A percentile compares a stretch with the other conserved stretches of the same genome.
These are phyloP conservation scores for Wallacemonas sp. DNA, from an alignment of 208 protist species.

Conservation along the genomic window DNA sequence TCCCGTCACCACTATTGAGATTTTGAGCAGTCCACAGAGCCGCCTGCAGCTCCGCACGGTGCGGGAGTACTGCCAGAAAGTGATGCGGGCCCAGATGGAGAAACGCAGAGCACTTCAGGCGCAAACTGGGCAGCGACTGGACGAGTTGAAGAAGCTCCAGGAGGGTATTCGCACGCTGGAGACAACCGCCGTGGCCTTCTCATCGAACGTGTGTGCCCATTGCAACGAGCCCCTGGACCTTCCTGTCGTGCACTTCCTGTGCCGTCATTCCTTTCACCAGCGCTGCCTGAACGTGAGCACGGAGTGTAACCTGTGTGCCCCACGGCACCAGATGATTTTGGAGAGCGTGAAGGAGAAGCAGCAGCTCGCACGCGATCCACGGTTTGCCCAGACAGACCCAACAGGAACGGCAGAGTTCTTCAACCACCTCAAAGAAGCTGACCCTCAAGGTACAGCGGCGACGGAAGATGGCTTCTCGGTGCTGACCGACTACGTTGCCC, in stretches of 20 bases:
- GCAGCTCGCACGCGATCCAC: conserved; percentile 1
- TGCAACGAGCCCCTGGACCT: conserved; percentile 89
- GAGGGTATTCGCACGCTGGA: conserved; percentile 71
- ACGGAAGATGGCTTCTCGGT: conserved; percentile 83
- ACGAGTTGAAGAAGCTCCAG: conserved; percentile 54
- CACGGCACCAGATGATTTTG: conserved; percentile 19
- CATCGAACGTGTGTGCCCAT: conserved; percentile 74
- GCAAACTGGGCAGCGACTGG: conserved; percentile 28
- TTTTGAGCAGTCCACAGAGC: conserved; percentile 52
- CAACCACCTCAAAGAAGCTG: conserved; percentile 7
- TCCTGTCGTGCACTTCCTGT: conserved; percentile 95
- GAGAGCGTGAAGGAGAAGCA: conserved; percentile 24
- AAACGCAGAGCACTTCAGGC: conserved; percentile 14
- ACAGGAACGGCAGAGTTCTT: conserved; percentile 24
- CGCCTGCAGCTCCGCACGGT: conserved; percentile 72
- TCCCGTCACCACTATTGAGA: conserved; percentile 91
- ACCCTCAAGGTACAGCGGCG: not conserved
- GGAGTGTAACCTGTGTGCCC: conserved; percentile 66
- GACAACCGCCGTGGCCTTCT: conserved; percentile 84
- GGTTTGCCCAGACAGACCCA: not conserved
- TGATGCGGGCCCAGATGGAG: conserved; percentile 42
- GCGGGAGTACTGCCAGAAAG: conserved; percentile 83
- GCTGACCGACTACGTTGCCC: conserved; percentile 93
- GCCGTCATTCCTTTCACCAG: conserved; percentile 93
- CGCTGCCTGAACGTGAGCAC: conserved; percentile 71